A percentile compares a stretch with the other conserved stretches of the same genome.
Evolutionary conservation across 768 basidiomycete genomes (phyloP).

Genomic region (Tulasnella sp.): DNA sequence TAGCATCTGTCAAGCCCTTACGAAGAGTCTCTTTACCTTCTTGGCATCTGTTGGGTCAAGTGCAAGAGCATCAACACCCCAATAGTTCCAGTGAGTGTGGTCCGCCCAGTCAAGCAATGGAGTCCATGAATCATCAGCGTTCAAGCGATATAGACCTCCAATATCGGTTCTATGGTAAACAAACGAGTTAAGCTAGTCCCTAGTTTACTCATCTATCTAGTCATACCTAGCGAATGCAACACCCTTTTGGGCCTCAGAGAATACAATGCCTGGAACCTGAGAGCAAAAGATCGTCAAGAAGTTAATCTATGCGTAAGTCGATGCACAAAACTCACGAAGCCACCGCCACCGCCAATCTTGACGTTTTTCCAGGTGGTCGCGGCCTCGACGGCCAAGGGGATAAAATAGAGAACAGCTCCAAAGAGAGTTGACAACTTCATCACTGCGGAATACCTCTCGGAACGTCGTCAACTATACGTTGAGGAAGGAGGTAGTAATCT

Average conservation of each 20-base stretch:
- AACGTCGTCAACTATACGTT: too few species aligned
- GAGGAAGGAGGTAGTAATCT: too few species aligned
- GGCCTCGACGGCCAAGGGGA: background rate
- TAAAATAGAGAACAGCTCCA: too few species aligned
- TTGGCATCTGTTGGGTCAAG: slow-evolving; percentile 46
- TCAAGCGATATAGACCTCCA: slow-evolving; percentile 14
- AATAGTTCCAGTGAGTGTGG: slow-evolving; percentile 27
- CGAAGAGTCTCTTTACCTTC: slow-evolving; percentile 35
- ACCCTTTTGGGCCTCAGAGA: background rate
- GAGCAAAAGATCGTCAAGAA: too few species aligned
- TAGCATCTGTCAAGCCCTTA: background rate
- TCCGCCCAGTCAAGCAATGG: slow-evolving; percentile 14
- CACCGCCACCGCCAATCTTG: background rate
- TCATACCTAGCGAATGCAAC: too few species aligned
- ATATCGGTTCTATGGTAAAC: background rate
- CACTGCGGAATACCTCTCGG: too few species aligned
- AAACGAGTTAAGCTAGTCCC: background rate
- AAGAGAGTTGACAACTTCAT: too few species aligned
- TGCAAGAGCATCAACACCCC: slow-evolving; percentile 49
- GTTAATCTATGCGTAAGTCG: too few species aligned
- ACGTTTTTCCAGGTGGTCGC: background rate
- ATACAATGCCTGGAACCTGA: background rate
- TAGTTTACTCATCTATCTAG: too few species aligned
- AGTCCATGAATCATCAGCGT: slow-evolving; percentile 15
- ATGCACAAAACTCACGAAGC: too few species aligned